A percentile compares a stretch with the other conserved stretches of the same genome.
Evolutionary conservation across 2,329 filamentous ascomycete species (phyloP).

Genomic region (Xylogone sp.): DNA sequence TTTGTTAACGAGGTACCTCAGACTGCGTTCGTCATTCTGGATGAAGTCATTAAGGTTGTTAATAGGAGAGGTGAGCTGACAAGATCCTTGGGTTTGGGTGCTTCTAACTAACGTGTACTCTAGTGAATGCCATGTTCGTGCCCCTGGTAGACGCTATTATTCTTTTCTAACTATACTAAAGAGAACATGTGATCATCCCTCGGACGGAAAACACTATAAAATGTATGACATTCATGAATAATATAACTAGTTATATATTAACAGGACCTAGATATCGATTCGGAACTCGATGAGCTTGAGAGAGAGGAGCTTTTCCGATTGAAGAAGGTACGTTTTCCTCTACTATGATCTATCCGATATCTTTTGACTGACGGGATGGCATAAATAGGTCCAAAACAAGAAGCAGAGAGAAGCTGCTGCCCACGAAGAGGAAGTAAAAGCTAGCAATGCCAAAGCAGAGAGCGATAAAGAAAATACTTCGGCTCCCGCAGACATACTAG

Average conservation of each 20-base stretch:
- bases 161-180: slow-evolving; percentile 28
- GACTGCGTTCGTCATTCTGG: slow-evolving; percentile 95
- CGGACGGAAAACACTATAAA: slow-evolving; percentile 99
- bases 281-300: slow-evolving; percentile 94
- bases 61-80: slow-evolving; percentile 75
- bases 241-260: slow-evolving; percentile 9
- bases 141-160: slow-evolving; percentile 5
- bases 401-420: slow-evolving; percentile 74
- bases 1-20: slow-evolving; percentile 27
- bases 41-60: slow-evolving; percentile 99
- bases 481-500: slow-evolving; percentile 62
- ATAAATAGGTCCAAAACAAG: slow-evolving; percentile 63
- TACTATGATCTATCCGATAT: too few relatives aligned
- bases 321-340: slow-evolving; percentile 64
- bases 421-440: slow-evolving; percentile 63
- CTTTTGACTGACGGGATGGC: too few relatives aligned
- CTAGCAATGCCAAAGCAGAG: slow-evolving; percentile 34
- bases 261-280: slow-evolving; percentile 76
- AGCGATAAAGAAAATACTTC: slow-evolving; percentile 35
- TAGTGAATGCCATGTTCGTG: slow-evolving; percentile 87
- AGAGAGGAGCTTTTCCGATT: slow-evolving; percentile 96
- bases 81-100: neutral
- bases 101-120: slow-evolving; percentile 15
- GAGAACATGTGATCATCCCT: slow-evolving; percentile 93
- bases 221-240: slow-evolving; percentile 52